Base-by-base conservation (phyloP, 2,329 filamentous ascomycete species). In the Mollisia scopiformis region DNA sequence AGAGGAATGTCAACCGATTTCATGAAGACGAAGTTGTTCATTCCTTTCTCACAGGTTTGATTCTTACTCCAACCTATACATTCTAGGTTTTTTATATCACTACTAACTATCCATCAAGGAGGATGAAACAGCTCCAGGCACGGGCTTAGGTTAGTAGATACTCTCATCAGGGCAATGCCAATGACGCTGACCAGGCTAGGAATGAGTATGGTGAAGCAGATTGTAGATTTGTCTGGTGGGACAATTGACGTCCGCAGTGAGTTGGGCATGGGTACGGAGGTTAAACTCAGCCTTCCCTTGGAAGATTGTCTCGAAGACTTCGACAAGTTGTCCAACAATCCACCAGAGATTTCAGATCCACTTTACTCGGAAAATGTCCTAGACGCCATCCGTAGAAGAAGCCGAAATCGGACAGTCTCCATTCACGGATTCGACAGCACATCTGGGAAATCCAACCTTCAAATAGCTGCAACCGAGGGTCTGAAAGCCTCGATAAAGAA, bases 1-100 rank as follows among this genome's bases (percentile, higher is more conserved):
- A 82, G 83, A 59, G 88, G 88, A 11, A 90, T 90, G 65, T 84
- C 83, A 0, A 78, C 80, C 30, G 83, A 88, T 8, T 90, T 86
- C 63, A 74, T 88, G 57, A 79, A 83, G n/a, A 82, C 81, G 6
- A 80, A 74, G 63, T 71, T 87, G 0, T 87, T 83, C 66, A 82
- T 79, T 0, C 82, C 83, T 1, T 86, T 86, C 62, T 71, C 78
- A 0, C 85, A 87, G 68, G 84, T 6, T 69, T 86, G 30, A 80
- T 2, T 79, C 79, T 28, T 81, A 43, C 39, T 64, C 62, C 54
- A 58, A 51, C 62, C 58, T 63, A 62, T 35, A 50, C 19, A 59
- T 31, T 54, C 31, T 66, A 58, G 59, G 62, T 55, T 33, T 28
- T 58, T 58, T 33, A 43, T 62, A 57, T 21, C 57, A 39, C 30